Evolutionary conservation across 1,139 yeast genomes (phyloP).

Genomic region (Zhuliangozyma blackwelliae): DNA sequence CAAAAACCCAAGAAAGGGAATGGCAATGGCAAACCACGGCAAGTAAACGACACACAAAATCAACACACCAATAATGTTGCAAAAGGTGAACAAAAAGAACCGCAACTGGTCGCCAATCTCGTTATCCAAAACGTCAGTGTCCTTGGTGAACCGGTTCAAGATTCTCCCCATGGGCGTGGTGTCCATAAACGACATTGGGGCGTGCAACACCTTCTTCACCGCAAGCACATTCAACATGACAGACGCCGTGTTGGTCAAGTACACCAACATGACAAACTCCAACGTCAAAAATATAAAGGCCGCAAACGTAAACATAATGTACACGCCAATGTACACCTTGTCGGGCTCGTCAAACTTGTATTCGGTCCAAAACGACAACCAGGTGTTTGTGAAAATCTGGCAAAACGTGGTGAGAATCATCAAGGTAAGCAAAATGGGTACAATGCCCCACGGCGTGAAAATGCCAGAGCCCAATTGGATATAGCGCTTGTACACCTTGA

Average conservation of each 20-base stretch:
- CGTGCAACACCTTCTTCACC: conserved; percentile 55
- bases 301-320: conserved; percentile 52
- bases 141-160: conserved; percentile 67
- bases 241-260: conserved; percentile 48
- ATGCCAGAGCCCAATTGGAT: conserved; percentile 55
- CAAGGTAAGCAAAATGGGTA: conserved; percentile 20
- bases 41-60: conserved; percentile 67
- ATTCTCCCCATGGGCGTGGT: conserved; percentile 63
- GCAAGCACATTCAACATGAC: conserved; percentile 46
- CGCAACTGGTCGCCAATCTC: conserved; percentile 64
- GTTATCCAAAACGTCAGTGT: conserved; percentile 79
- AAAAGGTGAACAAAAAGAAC: conserved; percentile 39
- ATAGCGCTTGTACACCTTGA: conserved; percentile 36
- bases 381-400: conserved; percentile 65
- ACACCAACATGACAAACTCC: conserved; percentile 48
- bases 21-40: conserved; percentile 60
- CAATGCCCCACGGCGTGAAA: conserved; percentile 20
- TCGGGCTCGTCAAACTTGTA: conserved; percentile 44
- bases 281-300: conserved; percentile 31
- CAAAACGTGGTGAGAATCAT: conserved; percentile 51
- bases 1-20: conserved; percentile 35
- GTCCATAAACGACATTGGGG: conserved; percentile 58
- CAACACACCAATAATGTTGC: conserved; percentile 59
- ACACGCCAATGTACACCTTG: conserved; percentile 69
- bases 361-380: conserved; percentile 84